A percentile compares a stretch with the other conserved stretches of the same genome.
These are phyloP conservation scores for Reticulascus tulasneorum DNA, from an alignment of 2,329 filamentous ascomycete species.

Conservation along the genomic window DNA sequence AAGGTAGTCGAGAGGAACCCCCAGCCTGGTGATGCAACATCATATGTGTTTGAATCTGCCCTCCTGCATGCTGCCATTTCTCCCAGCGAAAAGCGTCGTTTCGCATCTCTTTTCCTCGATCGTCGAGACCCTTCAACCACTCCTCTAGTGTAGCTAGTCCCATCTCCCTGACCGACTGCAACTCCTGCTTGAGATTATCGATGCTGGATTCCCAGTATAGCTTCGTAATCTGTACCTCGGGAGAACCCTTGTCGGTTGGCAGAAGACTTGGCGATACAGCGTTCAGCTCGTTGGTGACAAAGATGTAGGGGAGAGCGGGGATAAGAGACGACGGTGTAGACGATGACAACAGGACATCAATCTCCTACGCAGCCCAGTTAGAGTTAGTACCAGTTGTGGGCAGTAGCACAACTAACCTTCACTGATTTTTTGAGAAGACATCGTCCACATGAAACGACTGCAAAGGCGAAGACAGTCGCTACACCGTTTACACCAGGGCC, in stretches of 20 bases:
- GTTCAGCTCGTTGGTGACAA: slow-evolving; percentile 58
- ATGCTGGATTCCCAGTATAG: slow-evolving; percentile 62
- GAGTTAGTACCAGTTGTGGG: slow-evolving; percentile 16
- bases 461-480: slow-evolving; percentile 68
- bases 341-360: slow-evolving; percentile 62
- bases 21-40: no score
- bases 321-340: slow-evolving; percentile 57
- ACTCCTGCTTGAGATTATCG: slow-evolving; percentile 57
- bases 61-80: slow-evolving; percentile 58
- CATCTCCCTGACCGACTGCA: slow-evolving; percentile 59
- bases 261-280: slow-evolving; percentile 55
- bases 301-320: slow-evolving; percentile 65
- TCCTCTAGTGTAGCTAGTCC: slow-evolving; percentile 68
- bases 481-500: slow-evolving; percentile 61
- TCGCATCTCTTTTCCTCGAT: slow-evolving; percentile 56
- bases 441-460: slow-evolving; percentile 58
- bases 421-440: slow-evolving; percentile 59
- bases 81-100: slow-evolving; percentile 68
- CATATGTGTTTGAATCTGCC: slow-evolving; percentile 30
- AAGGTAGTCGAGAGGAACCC: no score
- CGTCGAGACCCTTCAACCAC: slow-evolving; percentile 73
- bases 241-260: slow-evolving; percentile 44
- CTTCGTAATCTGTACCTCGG: slow-evolving; percentile 55
- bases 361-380: slow-evolving; percentile 50
- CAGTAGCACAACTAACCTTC: slow-evolving; percentile 52